Evolutionary conservation across 2,329 filamentous ascomycete species (phyloP).

Genomic region (Botryotinia globosa): DNA sequence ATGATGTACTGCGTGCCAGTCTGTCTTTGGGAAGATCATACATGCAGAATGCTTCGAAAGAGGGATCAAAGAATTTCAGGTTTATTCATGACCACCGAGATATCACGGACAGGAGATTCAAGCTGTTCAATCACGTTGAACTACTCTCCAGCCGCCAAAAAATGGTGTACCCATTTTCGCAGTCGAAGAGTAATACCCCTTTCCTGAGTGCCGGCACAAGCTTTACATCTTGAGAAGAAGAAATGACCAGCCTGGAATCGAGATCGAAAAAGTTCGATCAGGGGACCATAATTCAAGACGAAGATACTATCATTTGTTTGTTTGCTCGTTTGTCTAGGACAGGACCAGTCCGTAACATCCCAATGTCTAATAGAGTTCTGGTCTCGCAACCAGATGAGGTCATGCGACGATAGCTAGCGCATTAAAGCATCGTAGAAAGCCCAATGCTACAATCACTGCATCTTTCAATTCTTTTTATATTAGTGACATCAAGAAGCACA

Average conservation of each 20-base stretch:
- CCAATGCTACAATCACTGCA: background rate
- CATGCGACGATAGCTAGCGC: background rate
- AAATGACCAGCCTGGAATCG: too few species aligned
- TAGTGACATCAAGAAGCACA: background rate
- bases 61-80: fast-evolving
- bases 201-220: background rate
- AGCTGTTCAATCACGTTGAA: background rate
- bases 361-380: background rate
- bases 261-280: background rate
- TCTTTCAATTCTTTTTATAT: background rate
- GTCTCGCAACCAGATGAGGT: background rate
- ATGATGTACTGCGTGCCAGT: background rate
- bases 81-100: background rate
- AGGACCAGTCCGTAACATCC: background rate
- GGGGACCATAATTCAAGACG: background rate
- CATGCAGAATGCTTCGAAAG: background rate
- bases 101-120: too few species aligned
- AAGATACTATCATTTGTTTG: background rate
- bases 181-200: background rate
- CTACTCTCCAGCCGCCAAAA: background rate
- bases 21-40: too few species aligned
- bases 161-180: too few species aligned
- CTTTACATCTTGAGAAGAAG: background rate
- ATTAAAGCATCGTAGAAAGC: background rate
- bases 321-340: background rate